Conservation (phyloP, 257 asterid species). For the Primulina tabacum region DNA sequence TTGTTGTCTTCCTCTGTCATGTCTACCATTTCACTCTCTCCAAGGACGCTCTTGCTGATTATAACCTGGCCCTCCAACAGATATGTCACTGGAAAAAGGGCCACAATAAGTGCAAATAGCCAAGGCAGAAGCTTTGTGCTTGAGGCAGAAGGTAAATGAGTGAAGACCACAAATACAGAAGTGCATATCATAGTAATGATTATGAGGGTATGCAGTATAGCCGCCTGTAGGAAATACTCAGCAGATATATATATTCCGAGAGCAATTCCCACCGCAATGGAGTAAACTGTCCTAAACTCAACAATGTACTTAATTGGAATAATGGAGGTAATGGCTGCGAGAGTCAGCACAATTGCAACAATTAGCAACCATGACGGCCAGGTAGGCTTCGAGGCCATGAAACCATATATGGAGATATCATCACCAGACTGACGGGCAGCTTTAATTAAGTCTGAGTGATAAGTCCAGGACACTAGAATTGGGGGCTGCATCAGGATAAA, state of each 20-base stretch:
- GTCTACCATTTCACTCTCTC: conserved; percentile 47
- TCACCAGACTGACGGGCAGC: conserved; percentile 88
- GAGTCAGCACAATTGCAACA: conserved; percentile 74
- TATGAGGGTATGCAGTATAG: conserved; percentile 74
- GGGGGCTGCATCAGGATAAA: conserved; percentile 95
- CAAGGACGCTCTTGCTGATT: conserved; percentile 55
- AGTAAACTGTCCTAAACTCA: conserved; percentile 73
- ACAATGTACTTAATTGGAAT: conserved; percentile 86
- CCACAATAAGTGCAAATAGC: conserved; percentile 94
- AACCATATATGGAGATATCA: conserved; percentile 92
- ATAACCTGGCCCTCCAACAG: conserved; percentile 92
- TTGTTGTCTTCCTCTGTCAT: conserved; percentile 69
- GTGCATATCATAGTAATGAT: conserved; percentile 91
- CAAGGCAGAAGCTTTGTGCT: conserved; percentile 94
- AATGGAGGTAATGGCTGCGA: conserved; percentile 87
- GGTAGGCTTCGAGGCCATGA: conserved; percentile 78
- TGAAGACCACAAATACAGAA: conserved; percentile 83
- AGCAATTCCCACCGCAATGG: conserved; percentile 78
- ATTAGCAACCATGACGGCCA: conserved; percentile 99
- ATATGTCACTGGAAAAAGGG: conserved; percentile 96
- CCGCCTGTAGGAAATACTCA: conserved; percentile 90
- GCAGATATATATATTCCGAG: conserved; percentile 92
- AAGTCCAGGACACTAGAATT: conserved; percentile 74
- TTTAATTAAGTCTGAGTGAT: conserved; percentile 70
- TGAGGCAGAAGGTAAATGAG: conserved; percentile 92